Base-by-base conservation (phyloP, 257 asterid species). In the Solanum sitiens region DNA sequence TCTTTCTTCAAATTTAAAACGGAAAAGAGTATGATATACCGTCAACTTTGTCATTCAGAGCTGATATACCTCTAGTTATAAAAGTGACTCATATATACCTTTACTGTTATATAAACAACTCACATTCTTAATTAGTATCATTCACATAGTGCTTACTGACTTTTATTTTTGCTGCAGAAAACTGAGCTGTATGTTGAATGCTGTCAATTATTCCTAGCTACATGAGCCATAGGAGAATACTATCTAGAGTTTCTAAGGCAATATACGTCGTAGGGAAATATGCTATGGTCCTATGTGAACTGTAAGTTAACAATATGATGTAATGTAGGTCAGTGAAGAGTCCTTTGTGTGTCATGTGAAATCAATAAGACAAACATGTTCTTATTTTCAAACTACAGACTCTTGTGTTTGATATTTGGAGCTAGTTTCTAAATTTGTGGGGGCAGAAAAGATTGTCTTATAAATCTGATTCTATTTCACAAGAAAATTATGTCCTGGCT, bases 141-240 rank as follows among this genome's bases (percentile, higher is more conserved):
- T 40, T 40, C 3, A 8, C 10, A 8, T 30, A 42, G 37, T 83
- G 76, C 33, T 25, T 20, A 79, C 40, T 45, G 25, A 25, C 12
- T 39, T 72, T 40, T 2, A 33, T 37, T 63, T 40, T 39, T 27
- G 16, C 33, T 86, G 91, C 91, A 91, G 91, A 88, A 42, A 86
- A 89, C 84, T 91, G 90, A 91, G 88, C 2, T 61, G 88, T 90
- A 86, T 11, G 80, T 5, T 50, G 42, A 37, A 50, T 9, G 70
- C 9, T 18, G 68, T 27, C 27, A 45, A 47, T 9, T 27, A 47
- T 9, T 27, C 39, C 68, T 30, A 71, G 77, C 42, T 32, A 80
- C 27, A 35, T 35, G 39, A 30, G 27, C 42, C 56, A 76, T 80
- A 63, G 79, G 35, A 74, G 83, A 84, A 88, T 77, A 87, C 87